Base-by-base conservation (phyloP, 768 basidiomycete genomes). In the Kwoniella europaea region DNA sequence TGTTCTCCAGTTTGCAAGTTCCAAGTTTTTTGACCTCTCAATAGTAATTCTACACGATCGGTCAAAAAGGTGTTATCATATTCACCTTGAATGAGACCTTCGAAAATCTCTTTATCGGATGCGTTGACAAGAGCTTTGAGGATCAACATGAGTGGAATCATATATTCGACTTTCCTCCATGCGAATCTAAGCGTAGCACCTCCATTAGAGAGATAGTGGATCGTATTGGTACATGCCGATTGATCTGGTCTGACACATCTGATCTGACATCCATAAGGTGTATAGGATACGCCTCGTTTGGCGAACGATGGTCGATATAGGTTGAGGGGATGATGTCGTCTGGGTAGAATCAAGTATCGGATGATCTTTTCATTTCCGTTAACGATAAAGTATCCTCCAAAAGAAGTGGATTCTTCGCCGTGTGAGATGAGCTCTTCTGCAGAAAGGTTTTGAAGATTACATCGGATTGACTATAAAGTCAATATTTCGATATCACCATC, bases 341-440 rank as follows among this genome's bases (percentile, higher is more conserved):
- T 91, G 13, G 95, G 96, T 50, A 99, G 88, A 79, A 98, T 94
- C 81, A 98, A 76, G 85, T 94, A 98, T 73, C 97, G 93, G 76
- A 99, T 95, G 72, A 99, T 89, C 85, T 94, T 93, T 85, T 99
- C 97, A 85, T 98, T 98, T 72, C 97, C 97, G 83, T 99, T 99
- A 84, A 99, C 90, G 81, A 99, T 89, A 82, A 99, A 99, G 85
- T 99, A 98, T 35, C 96, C 97, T 63, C 97, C 97, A 79, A 98
- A 98, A 84, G 98, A 97, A 85, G 97, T 94, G 0, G 97, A 90
- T 79, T 99, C 97, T 87, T 99, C 97, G 81, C 96, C 91, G 71
- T 91, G 90, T 67, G 86, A 85, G 67, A 98, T 93, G 56, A 99
- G 90, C 57, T 93, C 91, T 10, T 91, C 88, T 10, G 96, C 92